Evolutionary conservation across 805 yeast genomes (phyloP), one percentile per base, ranked within the genome.

Genomic region (Yarrowia sp.): DNA sequence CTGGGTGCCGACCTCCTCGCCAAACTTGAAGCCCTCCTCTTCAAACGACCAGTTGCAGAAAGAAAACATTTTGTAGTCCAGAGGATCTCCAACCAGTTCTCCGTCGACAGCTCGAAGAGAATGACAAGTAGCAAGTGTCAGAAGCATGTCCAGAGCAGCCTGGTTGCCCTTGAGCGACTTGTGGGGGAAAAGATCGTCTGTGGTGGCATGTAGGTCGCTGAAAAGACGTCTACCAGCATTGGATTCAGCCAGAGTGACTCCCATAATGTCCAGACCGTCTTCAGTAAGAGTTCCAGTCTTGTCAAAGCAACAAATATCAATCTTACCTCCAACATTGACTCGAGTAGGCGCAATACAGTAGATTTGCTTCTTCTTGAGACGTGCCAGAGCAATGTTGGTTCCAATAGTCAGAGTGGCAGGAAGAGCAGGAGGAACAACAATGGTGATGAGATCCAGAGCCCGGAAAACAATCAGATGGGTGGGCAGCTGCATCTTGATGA

Each of bases 371-470:
- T 81, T 77, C 67, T 90, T 85, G 67, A 95, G 79, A 67, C 98
- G 81, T 32, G 85, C 80, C 26, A 95, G 76, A 0, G 99, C 96
- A 78, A 95, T 92, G 68, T 93, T 90, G 0, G 98, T 92, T 19
- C 99, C 99, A 66, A 95, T 93, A 0, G 99, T 92, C 67, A 95
- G 78, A 0, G 99, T 95, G 0, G 99, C 99, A 0, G 99, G 99
- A 49, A 95, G 80, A 0, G 99, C 99, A 0, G 99, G 99, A 0
- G 99, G 99, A 1, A 95, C 97, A 7, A 95, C 99, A 73, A 95
- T 92, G 0, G 99, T 95, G 64, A 95, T 88, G 62, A 95, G 84
- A 77, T 95, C 99, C 64, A 95, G 79, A 0, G 98, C 98, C 70
- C 99, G 83, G 65, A 95, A 78, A 6, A 92, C 80, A 79, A 95